Evolutionary conservation across 805 yeast genomes (phyloP), one percentile per base, ranked within the genome.

Genomic region (Alloascoidea hylecoeti): DNA sequence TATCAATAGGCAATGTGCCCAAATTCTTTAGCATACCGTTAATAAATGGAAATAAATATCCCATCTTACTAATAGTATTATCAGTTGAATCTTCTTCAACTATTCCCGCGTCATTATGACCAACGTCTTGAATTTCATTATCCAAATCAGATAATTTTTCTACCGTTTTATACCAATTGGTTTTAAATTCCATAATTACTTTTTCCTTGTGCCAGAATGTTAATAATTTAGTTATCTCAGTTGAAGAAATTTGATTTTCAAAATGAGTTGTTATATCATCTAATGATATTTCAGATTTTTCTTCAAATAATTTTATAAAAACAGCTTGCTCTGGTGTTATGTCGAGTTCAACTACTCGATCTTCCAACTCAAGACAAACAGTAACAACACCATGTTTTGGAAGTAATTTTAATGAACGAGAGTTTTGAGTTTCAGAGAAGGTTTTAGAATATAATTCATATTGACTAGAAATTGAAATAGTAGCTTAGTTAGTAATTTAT

Each of bases 261-360:
- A 77, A 53, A 12, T 47, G 42, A 35, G 45, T 44, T 15, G 49
- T 41, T 2, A 74, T 51, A 3, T 58, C 52, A 4, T 49, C 55
- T 3, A 63, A 40, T 0, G 67, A 45, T 2, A 64, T 36, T 4
- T 56, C 19, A 2, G 41, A 36, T 15, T 42, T 42, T 4, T 45
- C 49, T 33, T 66, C 53, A 45, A 79, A 78, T 6, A 64, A 53
- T 15, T 60, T 51, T 5, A 82, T 68, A 3, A 83, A 70, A 0
- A 78, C 59, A 1, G 92, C 94, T 44, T 75, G 74, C 32, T 73
- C 80, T 0, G 94, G 79, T 1, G 78, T 53, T 0, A 80, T 94
- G 4, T 60, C 60, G 43, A 70, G 64, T 0, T 28, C 50, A 37
- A 54, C 38, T 4, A 47, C 50, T 9, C 67, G 53, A n/a, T 68